Evolutionary conservation across 768 basidiomycete species (phyloP), one percentile per base, ranked within the genome.

Genomic region (Mycena haematopus): DNA sequence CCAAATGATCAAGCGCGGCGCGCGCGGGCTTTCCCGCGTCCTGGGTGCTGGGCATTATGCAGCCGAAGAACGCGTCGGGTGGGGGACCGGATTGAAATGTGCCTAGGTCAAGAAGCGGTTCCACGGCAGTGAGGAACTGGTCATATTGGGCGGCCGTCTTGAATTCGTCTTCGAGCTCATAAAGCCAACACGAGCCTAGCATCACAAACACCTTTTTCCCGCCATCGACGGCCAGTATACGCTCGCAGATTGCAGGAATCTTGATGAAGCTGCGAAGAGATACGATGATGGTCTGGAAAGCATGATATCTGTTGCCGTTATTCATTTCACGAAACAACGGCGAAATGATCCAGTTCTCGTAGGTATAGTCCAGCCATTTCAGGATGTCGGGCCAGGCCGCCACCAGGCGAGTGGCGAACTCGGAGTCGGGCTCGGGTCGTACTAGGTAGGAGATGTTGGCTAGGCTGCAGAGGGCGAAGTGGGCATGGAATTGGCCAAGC

Each of bases 151-250:
- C 22, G 2, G 65, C 52, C 4, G 35, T 6, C 52, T 67, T 67
- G 47, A 60, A 67, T 21, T 67, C 62, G 24, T 64, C 58, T 40
- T 64, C 62, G 17, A 50, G 36, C 42, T 67, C 66, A 21, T 63
- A 67, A 6, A 67, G 45, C 66, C 66, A 67, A 56, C 66, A 67
- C 17, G 62, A 63, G 40, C 66, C 66, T 8, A 67, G 46, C 50
- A 67, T 53, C 1, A 63, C 45, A 46, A 63, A 67, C 17, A 36
- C 29, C 19, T 27, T n/a, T 46, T 52, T 60, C 6, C 66, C 58
- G 3, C 59, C 38, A 6, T 38, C 46, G 10, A 47, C 47, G 22
- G 59, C 58, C 8, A 67, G 52, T 17, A 67, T 54, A 1, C 42
- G 40, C 21, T 67, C 66, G 52, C 62, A 64, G 3, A 63, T 14